Conservation (phyloP, 495 filamentous ascomycete genomes). For the Talaromyces wortmannii region DNA sequence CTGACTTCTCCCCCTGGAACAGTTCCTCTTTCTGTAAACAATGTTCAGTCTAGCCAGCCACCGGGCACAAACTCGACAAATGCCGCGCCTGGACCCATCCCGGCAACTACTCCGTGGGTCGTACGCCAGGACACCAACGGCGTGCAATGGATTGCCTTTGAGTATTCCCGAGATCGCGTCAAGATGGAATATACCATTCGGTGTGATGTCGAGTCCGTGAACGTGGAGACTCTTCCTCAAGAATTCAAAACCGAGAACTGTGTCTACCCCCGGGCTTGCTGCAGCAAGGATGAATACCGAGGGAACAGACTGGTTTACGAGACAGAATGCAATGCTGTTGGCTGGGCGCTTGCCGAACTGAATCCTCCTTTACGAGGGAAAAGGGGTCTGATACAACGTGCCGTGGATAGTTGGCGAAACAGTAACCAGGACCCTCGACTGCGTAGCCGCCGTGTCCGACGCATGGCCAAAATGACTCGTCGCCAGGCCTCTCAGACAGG, state of each 20-base stretch:
- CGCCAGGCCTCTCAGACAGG: slow-evolving; percentile 50
- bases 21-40: slow-evolving; percentile 48
- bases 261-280: slow-evolving; percentile 93
- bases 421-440: slow-evolving; percentile 93
- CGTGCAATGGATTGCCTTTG: slow-evolving; percentile 98
- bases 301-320: slow-evolving; percentile 94
- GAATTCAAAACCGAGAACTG: slow-evolving; percentile 98
- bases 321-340: slow-evolving; percentile 96
- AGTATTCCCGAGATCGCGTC: slow-evolving; percentile 93
- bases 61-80: slow-evolving; percentile 66
- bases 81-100: slow-evolving; percentile 95
- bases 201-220: slow-evolving; percentile 95
- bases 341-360: slow-evolving; percentile 90
- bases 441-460: slow-evolving; percentile 81
- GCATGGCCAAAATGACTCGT: slow-evolving; percentile 91
- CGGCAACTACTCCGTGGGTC: slow-evolving; percentile 92
- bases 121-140: slow-evolving; percentile 94
- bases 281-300: slow-evolving; percentile 89
- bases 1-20: slow-evolving; percentile 24
- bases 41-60: slow-evolving; percentile 32
- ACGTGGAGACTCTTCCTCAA: slow-evolving; percentile 71
- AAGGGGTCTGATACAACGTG: slow-evolving; percentile 89
- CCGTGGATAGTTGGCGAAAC: slow-evolving; percentile 97
- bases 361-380: slow-evolving; percentile 89
- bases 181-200: slow-evolving; percentile 99